Percentiles rank a stretch among this genome's conserved stretches.
These are phyloP conservation scores for Fraxinus greggii DNA, from an alignment of 305 asterid genomes.

Conservation along the genomic window DNA sequence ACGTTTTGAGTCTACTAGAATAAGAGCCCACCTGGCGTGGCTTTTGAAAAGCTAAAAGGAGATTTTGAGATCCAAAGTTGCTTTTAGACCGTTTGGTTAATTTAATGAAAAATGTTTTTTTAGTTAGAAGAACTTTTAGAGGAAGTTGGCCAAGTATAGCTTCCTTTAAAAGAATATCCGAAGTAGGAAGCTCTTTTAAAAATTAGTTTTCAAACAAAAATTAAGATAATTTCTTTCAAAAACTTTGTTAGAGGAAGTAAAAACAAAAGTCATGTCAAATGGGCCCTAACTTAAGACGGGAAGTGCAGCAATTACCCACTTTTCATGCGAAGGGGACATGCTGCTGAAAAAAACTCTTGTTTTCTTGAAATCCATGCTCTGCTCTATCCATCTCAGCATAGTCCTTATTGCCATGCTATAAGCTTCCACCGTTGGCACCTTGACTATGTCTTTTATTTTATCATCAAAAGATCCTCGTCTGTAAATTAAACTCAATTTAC, in stretches of 20 bases:
- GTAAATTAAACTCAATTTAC: not conserved
- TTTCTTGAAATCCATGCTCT: conserved; percentile 35
- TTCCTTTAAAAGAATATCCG: not conserved
- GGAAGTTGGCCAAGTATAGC: too few species aligned
- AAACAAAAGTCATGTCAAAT: not conserved
- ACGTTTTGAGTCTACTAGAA: not conserved
- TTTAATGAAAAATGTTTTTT: not conserved
- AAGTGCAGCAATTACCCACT: conserved; percentile 22
- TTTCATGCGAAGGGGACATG: conserved; percentile 44
- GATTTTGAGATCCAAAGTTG: not conserved
- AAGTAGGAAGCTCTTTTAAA: not conserved
- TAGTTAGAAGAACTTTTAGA: not conserved
- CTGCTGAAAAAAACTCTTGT: conserved; percentile 37
- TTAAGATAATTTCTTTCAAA: not conserved
- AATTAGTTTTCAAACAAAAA: too few species aligned
- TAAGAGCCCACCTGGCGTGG: not conserved
- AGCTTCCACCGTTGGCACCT: conserved; percentile 32
- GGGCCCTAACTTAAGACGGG: not conserved
- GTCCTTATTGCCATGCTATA: conserved; percentile 38
- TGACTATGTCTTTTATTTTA: conserved; percentile 24
- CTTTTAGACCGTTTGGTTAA: not conserved
- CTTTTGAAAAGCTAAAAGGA: not conserved
- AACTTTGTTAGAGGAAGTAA: not conserved
- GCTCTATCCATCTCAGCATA: conserved; percentile 42
- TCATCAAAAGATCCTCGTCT: conserved; percentile 40